A percentile compares a stretch with the other conserved stretches of the same genome.
Conservation (phyloP, 306 rosid species). For the Fagus crenata region DNA sequence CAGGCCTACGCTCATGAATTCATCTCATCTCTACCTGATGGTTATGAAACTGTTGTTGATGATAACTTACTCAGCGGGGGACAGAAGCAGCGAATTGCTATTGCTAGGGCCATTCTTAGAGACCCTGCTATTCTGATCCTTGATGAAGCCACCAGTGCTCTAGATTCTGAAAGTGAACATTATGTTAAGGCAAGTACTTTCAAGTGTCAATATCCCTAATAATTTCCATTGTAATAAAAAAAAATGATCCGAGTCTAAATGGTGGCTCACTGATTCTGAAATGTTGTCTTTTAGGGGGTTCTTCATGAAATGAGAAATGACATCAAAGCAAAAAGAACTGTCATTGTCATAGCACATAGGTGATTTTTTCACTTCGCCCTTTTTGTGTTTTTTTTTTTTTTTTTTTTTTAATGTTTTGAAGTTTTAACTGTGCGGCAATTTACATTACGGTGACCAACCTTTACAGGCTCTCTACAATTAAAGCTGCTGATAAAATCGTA, state of each 20-base stretch:
- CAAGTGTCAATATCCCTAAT: neutral
- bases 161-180: slow-evolving; percentile 47
- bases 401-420: neutral
- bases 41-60: slow-evolving; percentile 49
- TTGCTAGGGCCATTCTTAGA: slow-evolving; percentile 55
- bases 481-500: slow-evolving; percentile 46
- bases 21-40: slow-evolving; percentile 47
- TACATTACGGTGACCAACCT: slow-evolving; percentile 1
- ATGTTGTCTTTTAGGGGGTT: slow-evolving; percentile 31
- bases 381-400: neutral
- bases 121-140: slow-evolving; percentile 49
- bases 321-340: slow-evolving; percentile 34
- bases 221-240: neutral
- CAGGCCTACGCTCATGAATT: slow-evolving; percentile 46
- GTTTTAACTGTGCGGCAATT: neutral
- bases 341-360: slow-evolving; percentile 49
- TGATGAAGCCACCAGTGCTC: slow-evolving; percentile 57
- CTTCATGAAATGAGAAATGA: slow-evolving; percentile 33
- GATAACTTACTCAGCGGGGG: slow-evolving; percentile 50
- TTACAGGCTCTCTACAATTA: slow-evolving; percentile 45
- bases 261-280: neutral
- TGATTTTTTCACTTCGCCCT: neutral
- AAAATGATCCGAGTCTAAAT: neutral
- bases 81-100: slow-evolving; percentile 56
- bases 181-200: slow-evolving; percentile 34